A percentile compares a stretch with the other conserved stretches of the same genome.
Conservation (phyloP, 768 basidiomycete species). For the Trametes punicea region DNA sequence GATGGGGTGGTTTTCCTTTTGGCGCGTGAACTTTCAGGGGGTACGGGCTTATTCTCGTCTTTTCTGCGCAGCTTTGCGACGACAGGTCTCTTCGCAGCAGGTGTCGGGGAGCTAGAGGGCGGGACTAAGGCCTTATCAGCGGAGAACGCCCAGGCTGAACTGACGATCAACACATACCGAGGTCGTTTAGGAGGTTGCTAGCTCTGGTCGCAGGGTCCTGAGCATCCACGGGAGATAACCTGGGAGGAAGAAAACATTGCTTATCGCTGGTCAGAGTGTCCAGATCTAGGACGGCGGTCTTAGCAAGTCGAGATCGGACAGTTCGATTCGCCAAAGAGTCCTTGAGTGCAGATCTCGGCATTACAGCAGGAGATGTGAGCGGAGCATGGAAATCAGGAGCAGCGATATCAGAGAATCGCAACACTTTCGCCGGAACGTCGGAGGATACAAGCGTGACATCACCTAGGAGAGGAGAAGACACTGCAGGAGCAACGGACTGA, state of each 20-base stretch:
- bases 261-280: background rate
- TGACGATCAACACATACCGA: background rate
- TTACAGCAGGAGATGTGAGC: constrained; percentile 7
- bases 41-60: background rate
- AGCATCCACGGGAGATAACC: background rate
- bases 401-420: constrained; percentile 14
- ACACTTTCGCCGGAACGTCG: background rate
- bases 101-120: constrained; percentile 16
- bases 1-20: no score
- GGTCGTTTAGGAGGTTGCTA: background rate
- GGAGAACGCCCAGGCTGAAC: background rate
- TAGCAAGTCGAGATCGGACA: background rate
- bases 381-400: constrained; percentile 15
- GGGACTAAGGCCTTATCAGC: background rate
- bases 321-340: background rate
- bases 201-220: background rate
- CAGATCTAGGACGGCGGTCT: background rate
- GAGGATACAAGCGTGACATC: background rate
- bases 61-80: constrained; percentile 23
- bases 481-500: background rate
- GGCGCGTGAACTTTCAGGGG: no score
- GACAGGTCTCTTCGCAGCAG: constrained; percentile 16
- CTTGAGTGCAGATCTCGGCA: constrained; percentile 8
- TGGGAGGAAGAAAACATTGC: background rate
- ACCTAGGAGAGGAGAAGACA: background rate